Conservation (phyloP, 805 yeast genomes). For the Pichia deserticola region DNA sequence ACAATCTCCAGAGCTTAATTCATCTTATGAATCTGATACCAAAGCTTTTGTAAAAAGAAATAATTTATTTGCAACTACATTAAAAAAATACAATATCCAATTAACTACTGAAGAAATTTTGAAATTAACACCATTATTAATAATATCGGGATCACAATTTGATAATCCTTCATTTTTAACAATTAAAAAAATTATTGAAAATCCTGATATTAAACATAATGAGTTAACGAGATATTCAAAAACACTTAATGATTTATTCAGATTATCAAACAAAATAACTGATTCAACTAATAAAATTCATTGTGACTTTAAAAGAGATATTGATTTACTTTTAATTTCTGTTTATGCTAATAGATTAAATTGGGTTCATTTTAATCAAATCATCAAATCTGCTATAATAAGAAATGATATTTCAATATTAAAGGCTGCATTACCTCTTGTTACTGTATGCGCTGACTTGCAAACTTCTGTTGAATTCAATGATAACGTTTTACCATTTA, state of each 20-base stretch:
- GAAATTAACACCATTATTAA: slow-evolving; percentile 19
- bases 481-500: slow-evolving; percentile 11
- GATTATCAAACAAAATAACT: not conserved
- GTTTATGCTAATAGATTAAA: slow-evolving; percentile 14
- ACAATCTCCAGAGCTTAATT: slow-evolving; percentile 26
- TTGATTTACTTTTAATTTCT: slow-evolving; percentile 12
- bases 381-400: slow-evolving; percentile 9
- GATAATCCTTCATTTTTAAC: slow-evolving; percentile 19
- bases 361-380: slow-evolving; percentile 9
- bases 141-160: slow-evolving; percentile 23
- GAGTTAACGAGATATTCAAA: slow-evolving; percentile 7
- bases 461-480: slow-evolving; percentile 7
- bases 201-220: not conserved
- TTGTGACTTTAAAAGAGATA: slow-evolving; percentile 1
- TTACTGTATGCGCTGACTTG: slow-evolving; percentile 10
- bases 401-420: slow-evolving; percentile 12
- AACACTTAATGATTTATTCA: slow-evolving; percentile 1
- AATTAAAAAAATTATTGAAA: slow-evolving; percentile 7
- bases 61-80: slow-evolving; percentile 10
- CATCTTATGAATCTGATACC: not conserved
- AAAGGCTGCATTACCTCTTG: slow-evolving; percentile 7
- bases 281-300: not conserved
- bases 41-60: slow-evolving; percentile 19
- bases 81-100: slow-evolving; percentile 18
- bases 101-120: slow-evolving; percentile 14